Evolutionary conservation across 2,329 filamentous ascomycete species (phyloP).

Genomic region (Lachnellula willkommii): DNA sequence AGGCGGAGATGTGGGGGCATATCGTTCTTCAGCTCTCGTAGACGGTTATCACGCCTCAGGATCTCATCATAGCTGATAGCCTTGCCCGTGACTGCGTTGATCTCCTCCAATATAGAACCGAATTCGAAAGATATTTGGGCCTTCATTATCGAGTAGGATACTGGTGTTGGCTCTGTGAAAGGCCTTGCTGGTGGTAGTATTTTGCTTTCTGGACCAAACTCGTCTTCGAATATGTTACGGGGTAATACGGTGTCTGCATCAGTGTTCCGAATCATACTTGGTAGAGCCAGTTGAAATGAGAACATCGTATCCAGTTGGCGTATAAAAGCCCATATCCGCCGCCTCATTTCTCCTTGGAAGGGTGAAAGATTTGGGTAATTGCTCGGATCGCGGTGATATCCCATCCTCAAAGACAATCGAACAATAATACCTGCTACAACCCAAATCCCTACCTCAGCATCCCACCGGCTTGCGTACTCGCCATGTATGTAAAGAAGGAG

Average conservation of each 20-base stretch:
- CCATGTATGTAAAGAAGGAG: slow-evolving; percentile 70
- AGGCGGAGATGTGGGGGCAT: slow-evolving; percentile 77
- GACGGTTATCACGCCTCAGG: slow-evolving; percentile 53
- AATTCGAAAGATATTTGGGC: slow-evolving; percentile 58
- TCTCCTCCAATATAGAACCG: slow-evolving; percentile 64
- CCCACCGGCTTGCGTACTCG: slow-evolving; percentile 67
- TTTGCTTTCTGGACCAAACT: slow-evolving; percentile 65
- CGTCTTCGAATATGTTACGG: slow-evolving; percentile 75
- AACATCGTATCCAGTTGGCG: slow-evolving; percentile 71
- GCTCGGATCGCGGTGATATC: slow-evolving; percentile 69
- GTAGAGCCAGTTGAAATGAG: slow-evolving; percentile 62
- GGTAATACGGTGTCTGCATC: slow-evolving; percentile 73
- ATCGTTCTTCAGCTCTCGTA: slow-evolving; percentile 57
- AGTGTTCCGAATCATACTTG: slow-evolving; percentile 63
- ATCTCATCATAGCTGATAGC: slow-evolving; percentile 59
- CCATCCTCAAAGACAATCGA: slow-evolving; percentile 47
- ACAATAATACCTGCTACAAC: slow-evolving; percentile 50
- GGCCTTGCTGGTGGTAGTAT: slow-evolving; percentile 63
- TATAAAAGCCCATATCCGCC: slow-evolving; percentile 64
- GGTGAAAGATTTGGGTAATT: slow-evolving; percentile 67
- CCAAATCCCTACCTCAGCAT: slow-evolving; percentile 55
- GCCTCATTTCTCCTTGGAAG: slow-evolving; percentile 73
- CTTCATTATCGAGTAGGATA: slow-evolving; percentile 75
- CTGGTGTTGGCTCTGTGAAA: slow-evolving; percentile 64
- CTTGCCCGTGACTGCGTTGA: slow-evolving; percentile 48